These are phyloP conservation scores for Paratrimastix pyriformis DNA, from an alignment of 78 protist genomes.

Conservation along the genomic window DNA sequence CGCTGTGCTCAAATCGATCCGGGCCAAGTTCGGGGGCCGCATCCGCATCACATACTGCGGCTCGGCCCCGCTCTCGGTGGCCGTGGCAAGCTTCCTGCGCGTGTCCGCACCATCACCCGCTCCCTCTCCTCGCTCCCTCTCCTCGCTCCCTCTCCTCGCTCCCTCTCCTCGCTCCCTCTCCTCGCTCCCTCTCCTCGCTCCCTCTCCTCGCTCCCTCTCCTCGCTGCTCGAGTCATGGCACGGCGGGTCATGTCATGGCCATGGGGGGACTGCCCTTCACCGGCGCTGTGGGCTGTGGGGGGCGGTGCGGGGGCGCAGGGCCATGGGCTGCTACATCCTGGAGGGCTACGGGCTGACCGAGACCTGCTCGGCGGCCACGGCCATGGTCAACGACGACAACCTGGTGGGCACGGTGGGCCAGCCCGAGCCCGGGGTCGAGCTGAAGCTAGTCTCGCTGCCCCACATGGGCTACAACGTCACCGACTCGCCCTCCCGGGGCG, in stretches of 20 bases:
- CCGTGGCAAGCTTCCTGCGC: background rate
- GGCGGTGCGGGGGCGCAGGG: no score
- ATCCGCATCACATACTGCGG: background rate
- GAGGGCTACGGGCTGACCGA: slow-evolving; percentile 10
- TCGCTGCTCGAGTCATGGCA: background rate
- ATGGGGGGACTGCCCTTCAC: background rate
- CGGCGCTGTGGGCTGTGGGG: background rate
- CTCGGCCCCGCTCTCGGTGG: slow-evolving; percentile 9
- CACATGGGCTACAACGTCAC: slow-evolving; percentile 18
- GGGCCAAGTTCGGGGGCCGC: slow-evolving; percentile 4
- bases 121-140: no score
- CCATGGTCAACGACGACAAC: background rate
- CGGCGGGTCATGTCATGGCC: background rate
- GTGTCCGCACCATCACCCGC: background rate
- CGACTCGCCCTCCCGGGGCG: slow-evolving; percentile 13
- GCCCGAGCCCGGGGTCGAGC: slow-evolving; percentile 2
- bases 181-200: no score
- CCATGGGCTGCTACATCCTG: background rate
- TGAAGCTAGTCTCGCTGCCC: slow-evolving; percentile 12
- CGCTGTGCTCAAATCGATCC: background rate
- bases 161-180: no score
- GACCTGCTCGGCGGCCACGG: background rate
- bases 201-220: no score
- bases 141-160: no score
- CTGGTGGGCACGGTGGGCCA: slow-evolving; percentile 5